Evolutionary conservation across 2,329 filamentous ascomycete genomes (phyloP).

Genomic region (Ophiobolus disseminans): DNA sequence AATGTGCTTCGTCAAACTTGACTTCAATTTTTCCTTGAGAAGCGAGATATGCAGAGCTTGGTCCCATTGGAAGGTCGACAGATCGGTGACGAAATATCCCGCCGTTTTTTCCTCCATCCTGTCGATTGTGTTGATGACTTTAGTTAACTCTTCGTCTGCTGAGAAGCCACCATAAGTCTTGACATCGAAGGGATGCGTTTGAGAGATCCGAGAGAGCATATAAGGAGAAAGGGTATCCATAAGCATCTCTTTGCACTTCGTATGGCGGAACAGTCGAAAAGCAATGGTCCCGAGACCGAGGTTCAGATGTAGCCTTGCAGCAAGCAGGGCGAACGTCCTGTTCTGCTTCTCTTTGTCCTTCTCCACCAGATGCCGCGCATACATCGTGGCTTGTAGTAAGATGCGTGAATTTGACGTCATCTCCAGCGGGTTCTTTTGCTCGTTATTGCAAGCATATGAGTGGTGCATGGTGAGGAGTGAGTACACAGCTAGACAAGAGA

Average conservation of each 20-base stretch:
- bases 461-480: constrained; percentile 32
- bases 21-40: constrained; percentile 32
- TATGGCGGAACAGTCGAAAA: constrained; percentile 35
- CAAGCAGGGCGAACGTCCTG: constrained; percentile 38
- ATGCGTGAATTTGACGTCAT: constrained; percentile 20
- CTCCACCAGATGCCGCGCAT: constrained; percentile 32
- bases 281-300: constrained; percentile 41
- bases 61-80: constrained; percentile 39
- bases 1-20: constrained; percentile 41
- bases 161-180: constrained; percentile 34
- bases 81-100: constrained; percentile 32
- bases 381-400: constrained; percentile 39
- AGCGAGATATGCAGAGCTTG: constrained; percentile 33
- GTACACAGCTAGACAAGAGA: constrained; percentile 30
- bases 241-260: constrained; percentile 45
- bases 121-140: constrained; percentile 36
- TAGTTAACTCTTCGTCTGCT: constrained; percentile 37
- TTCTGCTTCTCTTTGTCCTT: constrained; percentile 34
- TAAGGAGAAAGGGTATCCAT: constrained; percentile 41
- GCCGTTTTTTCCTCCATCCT: constrained; percentile 38
- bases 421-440: constrained; percentile 2
- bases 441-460: constrained; percentile 1
- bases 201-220: constrained; percentile 41
- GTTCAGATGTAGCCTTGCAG: constrained; percentile 40
- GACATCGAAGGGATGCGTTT: constrained; percentile 43